Base-by-base conservation (phyloP, 2,329 filamentous ascomycete species). In the Tolypocladium inflatum region DNA sequence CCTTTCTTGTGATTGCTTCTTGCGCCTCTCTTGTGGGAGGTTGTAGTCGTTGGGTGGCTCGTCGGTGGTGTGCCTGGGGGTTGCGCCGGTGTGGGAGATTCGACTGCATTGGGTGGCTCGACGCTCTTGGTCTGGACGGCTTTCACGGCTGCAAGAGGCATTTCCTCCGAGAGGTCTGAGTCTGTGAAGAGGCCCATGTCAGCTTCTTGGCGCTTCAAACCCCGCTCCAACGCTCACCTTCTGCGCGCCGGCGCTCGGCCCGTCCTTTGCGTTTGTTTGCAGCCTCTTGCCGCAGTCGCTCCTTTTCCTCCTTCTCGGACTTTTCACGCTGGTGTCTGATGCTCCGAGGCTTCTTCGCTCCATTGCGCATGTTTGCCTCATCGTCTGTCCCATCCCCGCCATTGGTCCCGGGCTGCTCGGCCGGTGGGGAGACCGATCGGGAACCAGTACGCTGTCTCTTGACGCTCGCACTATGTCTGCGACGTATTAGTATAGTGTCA, bases 391-490 rank as follows among this genome's bases (percentile, higher is more conserved):
- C 87, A 58, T 87, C 80, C 74, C 75, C 54, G 73, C 76, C 66
- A 72, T 73, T 54, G 74, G 68, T 69, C 77, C 85, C 78, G 57
- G 75, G 75, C 57, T 77, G 68, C 61, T 72, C 68, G 4, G 62
- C 54, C 15, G 78, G 66, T 60, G 86, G 83, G 1, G 87, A 85
- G 35, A 82, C 81, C 4, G 90, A 91, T 53, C 85, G 85, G 2
- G 91, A 95, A 60, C 80, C 82, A 33, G 92, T 97, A 57, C 93
- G 86, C 70, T 91, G 91, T 63, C 93, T 83, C 76, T 97, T 97
- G 54, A 83, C 74, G 60, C 79, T 83, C 62, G 86, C 82, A 59
- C 83, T 85, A 69, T 87, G 87, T 64, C 91, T 96, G 66, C 61
- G 63, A 55, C 55, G 58, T 58, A 58, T 64, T 55, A 66, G 57